Evolutionary conservation across 75 land plant species (phyloP), one percentile per base, ranked within the genome.

Genomic region (Cryptomeria japonica): DNA sequence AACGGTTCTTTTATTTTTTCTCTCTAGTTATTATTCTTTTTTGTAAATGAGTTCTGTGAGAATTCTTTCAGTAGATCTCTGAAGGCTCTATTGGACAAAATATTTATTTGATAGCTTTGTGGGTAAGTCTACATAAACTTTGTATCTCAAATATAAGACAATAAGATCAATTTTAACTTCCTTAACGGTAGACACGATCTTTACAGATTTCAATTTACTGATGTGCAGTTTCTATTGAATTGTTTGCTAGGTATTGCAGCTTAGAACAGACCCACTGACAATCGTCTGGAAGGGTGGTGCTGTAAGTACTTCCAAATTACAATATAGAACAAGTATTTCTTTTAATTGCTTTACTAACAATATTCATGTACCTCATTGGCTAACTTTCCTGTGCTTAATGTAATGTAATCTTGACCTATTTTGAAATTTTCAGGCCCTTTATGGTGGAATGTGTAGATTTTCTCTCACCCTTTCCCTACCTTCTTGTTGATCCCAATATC

Each of bases 211-310:
- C 2, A 7, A 36, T 42, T 51, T 84, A 13, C 31, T 32, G 22
- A 84, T 53, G 37, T 51, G 32, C 11, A 6, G 25, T 53, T 47
- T 49, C 2, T 25, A 51, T 16, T 18, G 19, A 47, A 42, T 53
- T 47, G 8, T 85, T 80, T 90, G 49, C 61, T 87, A 97, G 99
- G 99, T 96, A 32, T 85, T 98, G 82, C 96, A 88, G 75, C 91
- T 92, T 55, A 96, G 98, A 87, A 93, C 92, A 47, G 92, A 95
- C 79, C 93, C 98, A 78, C 44, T 89, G 9, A 93, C 87, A 89
- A 93, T 92, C 10, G 34, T 89, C n/a, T 98, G 99, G 99, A 96
- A 95, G 90, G 99, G 99, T 22, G 99, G 99, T 82, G 97, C 92
- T 87, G 99, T 97, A 91, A 94, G 96, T 88, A 32, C 13, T 87